Base-by-base conservation (phyloP, 2,329 filamentous ascomycete genomes). In the Trichoderma cornu-damae region DNA sequence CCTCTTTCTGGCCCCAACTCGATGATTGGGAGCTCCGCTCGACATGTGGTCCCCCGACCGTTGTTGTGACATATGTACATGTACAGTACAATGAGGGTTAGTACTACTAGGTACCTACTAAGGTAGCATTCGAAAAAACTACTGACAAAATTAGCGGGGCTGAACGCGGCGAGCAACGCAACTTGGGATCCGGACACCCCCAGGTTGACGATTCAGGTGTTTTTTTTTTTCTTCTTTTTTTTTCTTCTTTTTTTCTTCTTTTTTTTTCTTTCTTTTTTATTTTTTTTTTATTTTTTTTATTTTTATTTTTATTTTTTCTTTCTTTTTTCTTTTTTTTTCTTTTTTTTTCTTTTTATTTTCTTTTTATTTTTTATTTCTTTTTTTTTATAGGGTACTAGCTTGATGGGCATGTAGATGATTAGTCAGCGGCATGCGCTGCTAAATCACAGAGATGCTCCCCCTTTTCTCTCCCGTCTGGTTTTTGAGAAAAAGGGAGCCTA, bases 81-180 rank as follows among this genome's bases (percentile, higher is more conserved):
- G 47, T 32, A 37, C 47, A 16, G 32, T 32, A 34, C 44, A 26
- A 22, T 20, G n/a, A n/a, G n/a, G n/a, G n/a, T n/a, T n/a, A n/a
- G n/a, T n/a, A n/a, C n/a, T n/a, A n/a, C n/a, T n/a, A n/a, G n/a
- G n/a, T n/a, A n/a, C n/a, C n/a, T n/a, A n/a, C n/a, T n/a, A n/a
- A n/a, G n/a, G n/a, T n/a, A n/a, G n/a, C n/a, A n/a, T 49, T 12
- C 20, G 6, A 44, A 24, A 46, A 50, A 28, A 30, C 38, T 32
- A 44, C 38, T 44, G 22, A 37, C 22, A 35, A 20, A 35, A 38
- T 54, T 46, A 30, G 51, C 42, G 51, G 51, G n/a, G n/a, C n/a
- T n/a, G n/a, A n/a, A 26, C 30, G 40, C 30, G n/a, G n/a, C n/a
- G 51, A 54, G 51, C 51, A 54, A n/a, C 51, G 51, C 51, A 54